Percentiles rank a stretch among this genome's conserved stretches.
These are phyloP conservation scores for Globisporangium paddicum DNA, from an alignment of 352 stramenopile species.

Conservation along the genomic window DNA sequence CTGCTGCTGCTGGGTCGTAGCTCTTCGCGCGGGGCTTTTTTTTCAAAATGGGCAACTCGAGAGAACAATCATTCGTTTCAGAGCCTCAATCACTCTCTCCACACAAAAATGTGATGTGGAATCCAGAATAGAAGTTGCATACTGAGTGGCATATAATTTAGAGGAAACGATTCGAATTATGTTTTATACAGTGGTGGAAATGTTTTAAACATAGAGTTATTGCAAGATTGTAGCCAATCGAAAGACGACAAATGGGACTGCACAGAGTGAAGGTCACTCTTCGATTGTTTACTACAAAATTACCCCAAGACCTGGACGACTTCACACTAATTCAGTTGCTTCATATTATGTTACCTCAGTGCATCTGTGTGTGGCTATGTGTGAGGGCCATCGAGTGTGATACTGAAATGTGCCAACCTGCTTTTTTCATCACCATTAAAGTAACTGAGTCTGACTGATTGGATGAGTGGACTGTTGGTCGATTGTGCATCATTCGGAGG, in stretches of 20 bases:
- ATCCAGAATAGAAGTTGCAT: no score
- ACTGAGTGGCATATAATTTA: no score
- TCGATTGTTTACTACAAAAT: background rate
- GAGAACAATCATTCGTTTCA: conserved; percentile 16
- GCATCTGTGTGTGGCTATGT: no score
- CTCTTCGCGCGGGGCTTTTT: conserved; percentile 11
- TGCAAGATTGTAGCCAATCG: background rate
- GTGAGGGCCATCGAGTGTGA: no score
- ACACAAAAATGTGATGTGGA: background rate
- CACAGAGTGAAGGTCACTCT: conserved; percentile 9
- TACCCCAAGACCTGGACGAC: background rate
- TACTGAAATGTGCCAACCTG: no score
- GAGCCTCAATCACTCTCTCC: conserved; percentile 10
- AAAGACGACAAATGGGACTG: background rate
- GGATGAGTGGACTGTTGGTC: conserved; percentile 1
- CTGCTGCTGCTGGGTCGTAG: background rate
- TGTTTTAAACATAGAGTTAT: conserved; percentile 6
- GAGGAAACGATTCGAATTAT: background rate
- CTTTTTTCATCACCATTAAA: no score
- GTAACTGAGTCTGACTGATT: background rate
- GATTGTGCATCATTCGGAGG: conserved; percentile 2
- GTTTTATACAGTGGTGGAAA: background rate
- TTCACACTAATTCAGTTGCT: no score
- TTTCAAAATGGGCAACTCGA: conserved; percentile 12
- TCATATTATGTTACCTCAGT: no score